Percentiles rank a stretch among this genome's conserved stretches.
Conservation (phyloP, 495 filamentous ascomycete genomes). For the Tuber calosporum region DNA sequence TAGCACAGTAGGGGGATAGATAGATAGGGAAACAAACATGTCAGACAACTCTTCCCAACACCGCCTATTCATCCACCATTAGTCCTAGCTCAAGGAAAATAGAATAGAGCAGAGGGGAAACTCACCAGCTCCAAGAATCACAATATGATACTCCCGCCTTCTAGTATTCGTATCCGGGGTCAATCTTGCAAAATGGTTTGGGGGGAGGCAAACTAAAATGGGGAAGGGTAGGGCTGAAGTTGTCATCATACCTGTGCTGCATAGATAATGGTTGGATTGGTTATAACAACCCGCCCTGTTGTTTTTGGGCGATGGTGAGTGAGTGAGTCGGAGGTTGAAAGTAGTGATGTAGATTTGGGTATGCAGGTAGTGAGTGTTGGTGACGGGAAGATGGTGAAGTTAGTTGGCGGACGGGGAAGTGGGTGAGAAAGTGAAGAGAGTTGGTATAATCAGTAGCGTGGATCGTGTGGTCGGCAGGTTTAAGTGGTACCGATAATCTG, state of each 20-base stretch:
- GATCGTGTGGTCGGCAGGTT: background rate
- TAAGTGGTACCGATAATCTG: background rate
- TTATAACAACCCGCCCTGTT: slow-evolving; percentile 1
- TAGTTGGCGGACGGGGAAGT: slow-evolving; percentile 20
- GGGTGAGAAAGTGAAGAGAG: background rate
- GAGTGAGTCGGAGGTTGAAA: background rate
- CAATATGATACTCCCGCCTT: slow-evolving; percentile 84
- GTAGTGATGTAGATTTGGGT: slow-evolving; percentile 13
- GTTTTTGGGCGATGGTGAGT: background rate
- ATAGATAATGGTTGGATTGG: slow-evolving; percentile 42
- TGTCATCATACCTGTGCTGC: slow-evolving; percentile 50
- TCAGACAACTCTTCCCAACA: slow-evolving; percentile 96
- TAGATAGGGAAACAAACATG: slow-evolving; percentile 57
- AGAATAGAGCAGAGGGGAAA: slow-evolving; percentile 5
- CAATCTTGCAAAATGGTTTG: slow-evolving; percentile 7
- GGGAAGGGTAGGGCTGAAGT: slow-evolving; percentile 22
- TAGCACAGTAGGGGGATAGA: slow-evolving; percentile 25
- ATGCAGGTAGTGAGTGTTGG: slow-evolving; percentile 44
- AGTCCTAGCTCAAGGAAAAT: slow-evolving; percentile 11
- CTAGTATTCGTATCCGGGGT: slow-evolving; percentile 21
- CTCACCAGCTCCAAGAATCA: slow-evolving; percentile 80
- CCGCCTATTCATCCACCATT: slow-evolving; percentile 55
- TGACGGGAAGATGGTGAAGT: slow-evolving; percentile 39
- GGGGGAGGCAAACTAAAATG: background rate
- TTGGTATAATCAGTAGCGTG: background rate